A percentile compares a stretch with the other conserved stretches of the same genome.
phyloP scores from a whole-genome alignment of 495 filamentous ascomycete genomes.

The Penicillium chermesinum region DNA sequence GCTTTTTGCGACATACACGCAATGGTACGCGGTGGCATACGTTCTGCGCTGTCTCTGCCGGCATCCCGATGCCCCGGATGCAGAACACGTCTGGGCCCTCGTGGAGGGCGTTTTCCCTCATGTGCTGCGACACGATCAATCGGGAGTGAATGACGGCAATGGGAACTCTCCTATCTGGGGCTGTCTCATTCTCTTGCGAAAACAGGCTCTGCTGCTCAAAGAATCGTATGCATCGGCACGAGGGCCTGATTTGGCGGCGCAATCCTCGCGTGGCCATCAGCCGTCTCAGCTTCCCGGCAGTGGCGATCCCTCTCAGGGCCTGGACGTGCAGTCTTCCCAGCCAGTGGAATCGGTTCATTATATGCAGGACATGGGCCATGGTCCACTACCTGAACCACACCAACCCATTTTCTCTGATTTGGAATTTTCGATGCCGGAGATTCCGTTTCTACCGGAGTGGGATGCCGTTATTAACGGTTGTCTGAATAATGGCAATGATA shows the following conservation, averaged over 20 bases:
- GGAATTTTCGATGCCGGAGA: background rate
- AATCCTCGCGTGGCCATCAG: background rate
- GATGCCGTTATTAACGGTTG: background rate
- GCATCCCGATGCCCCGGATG: constrained; percentile 35
- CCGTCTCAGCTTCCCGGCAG: background rate
- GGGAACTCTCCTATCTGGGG: constrained; percentile 14
- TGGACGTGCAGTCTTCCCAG: background rate
- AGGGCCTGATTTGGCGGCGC: background rate
- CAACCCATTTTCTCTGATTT: background rate
- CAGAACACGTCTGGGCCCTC: constrained; percentile 46
- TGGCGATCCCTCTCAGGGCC: background rate
- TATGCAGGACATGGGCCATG: background rate
- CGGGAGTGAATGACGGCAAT: constrained; percentile 7
- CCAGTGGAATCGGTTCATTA: background rate
- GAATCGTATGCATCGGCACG: background rate
- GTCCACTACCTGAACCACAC: background rate
- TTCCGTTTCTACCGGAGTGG: background rate
- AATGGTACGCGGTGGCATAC: constrained; percentile 54
- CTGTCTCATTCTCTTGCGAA: constrained; percentile 12
- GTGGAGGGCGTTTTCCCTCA: constrained; percentile 36
- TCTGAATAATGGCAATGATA: background rate
- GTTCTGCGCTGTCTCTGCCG: constrained; percentile 43
- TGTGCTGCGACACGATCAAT: background rate
- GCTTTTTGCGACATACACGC: constrained; percentile 49
- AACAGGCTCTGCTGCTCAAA: constrained; percentile 9